Base-by-base conservation (phyloP, 495 filamentous ascomycete genomes). In the Aspergillus panamensis region DNA sequence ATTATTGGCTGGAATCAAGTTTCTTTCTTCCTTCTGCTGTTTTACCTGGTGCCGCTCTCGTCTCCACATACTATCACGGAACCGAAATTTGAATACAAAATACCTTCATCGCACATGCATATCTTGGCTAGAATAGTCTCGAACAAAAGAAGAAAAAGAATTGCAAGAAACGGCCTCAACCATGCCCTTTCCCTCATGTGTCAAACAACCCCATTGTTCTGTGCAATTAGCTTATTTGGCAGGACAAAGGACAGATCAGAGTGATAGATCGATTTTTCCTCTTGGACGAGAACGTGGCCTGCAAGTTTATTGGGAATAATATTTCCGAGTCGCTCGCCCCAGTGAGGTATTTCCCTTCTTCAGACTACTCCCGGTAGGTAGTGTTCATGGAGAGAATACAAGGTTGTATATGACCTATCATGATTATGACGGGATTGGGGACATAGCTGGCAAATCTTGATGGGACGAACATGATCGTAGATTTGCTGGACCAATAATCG, bases 281-380 rank as follows among this genome's bases (percentile, higher is more conserved):
- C 37, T 55, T 29, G 51, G 48, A 59, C 40, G 30, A 48, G 61
- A 63, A 63, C 61, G 61, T 63, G 61, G 61, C 33, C 55, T 56
- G 56, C 61, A 48, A 57, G 51, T 39, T 59, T 63, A 56, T 58
- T 42, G 57, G 48, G 17, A 48, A 10, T 33, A 51, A 61, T 52
- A 52, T 60, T 50, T 60, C 53, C 52, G 58, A 56, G 37, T 37
- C n/a, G 37, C 33, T 49, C 13, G 20, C 5, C 53, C 43, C 10
- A 45, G 16, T 45, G 53, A 55, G 37, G 19, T 29, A 43, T 43
- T 52, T 39, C 14, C 4, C 31, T 52, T 40, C 21, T 12, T n/a
- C n/a, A n/a, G n/a, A n/a, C n/a, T n/a, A n/a, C 31, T 19, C 5
- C 10, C 4, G 6, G n/a, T 49, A 8, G 42, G 16, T 45, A 45